These are phyloP conservation scores for Ananas comosus DNA, from an alignment of 176 grass and related monocot genomes.

Conservation along the genomic window DNA sequence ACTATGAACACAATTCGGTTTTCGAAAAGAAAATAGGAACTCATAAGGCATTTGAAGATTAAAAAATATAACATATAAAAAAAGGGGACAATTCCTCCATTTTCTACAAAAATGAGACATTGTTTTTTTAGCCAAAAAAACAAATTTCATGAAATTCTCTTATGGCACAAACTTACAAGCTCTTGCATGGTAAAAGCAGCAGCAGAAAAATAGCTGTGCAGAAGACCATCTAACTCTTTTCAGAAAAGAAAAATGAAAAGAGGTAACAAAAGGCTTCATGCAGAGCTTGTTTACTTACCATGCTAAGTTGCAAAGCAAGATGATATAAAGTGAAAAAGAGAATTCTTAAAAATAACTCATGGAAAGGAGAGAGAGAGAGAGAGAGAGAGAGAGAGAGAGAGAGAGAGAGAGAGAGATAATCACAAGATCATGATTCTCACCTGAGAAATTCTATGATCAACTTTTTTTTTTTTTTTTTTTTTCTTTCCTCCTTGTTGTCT, in stretches of 20 bases:
- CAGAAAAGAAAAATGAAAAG: too few species aligned
- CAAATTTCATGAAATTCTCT: background rate
- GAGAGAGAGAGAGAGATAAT: background rate
- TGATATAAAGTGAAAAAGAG: background rate
- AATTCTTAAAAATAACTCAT: background rate
- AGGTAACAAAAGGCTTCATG: too few species aligned
- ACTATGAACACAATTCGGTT: background rate
- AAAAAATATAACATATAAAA: too few species aligned
- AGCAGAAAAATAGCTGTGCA: too few species aligned
- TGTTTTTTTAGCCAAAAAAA: too few species aligned
- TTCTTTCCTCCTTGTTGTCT: constrained; percentile 5
- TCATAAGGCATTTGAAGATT: too few species aligned
- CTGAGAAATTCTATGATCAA: background rate
- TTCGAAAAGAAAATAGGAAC: too few species aligned
- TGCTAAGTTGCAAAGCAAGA: background rate
- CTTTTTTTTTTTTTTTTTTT: background rate
- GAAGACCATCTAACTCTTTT: background rate
- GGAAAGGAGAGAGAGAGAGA: background rate
- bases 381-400: too few species aligned
- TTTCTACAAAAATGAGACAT: too few species aligned
- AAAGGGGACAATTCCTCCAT: too few species aligned
- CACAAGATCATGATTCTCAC: background rate
- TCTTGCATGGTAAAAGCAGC: background rate
- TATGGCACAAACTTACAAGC: background rate
- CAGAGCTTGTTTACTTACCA: too few species aligned